Evolutionary conservation across 192 early-diverging fungal species (phyloP), one percentile per base, ranked within the genome.

Genomic region (Phlyctochytrium bullatum): DNA sequence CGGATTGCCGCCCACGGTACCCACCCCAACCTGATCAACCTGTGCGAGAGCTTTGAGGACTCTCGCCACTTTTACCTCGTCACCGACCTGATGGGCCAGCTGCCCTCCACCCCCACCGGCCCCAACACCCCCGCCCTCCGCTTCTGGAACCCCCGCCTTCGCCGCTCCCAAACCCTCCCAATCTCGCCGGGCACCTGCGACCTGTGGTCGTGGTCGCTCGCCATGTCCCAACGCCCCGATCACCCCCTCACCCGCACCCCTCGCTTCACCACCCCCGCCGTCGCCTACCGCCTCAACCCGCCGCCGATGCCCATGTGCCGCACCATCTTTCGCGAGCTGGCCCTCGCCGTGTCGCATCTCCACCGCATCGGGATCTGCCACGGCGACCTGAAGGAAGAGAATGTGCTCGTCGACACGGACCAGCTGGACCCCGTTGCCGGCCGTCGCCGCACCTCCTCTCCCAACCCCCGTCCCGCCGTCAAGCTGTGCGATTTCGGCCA

Each of bases 341-440:
- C 75, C 2, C 47, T 52, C 2, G 79, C 79, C 17, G 56, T 86
- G 12, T 27, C 16, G 10, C 61, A 84, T 59, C 62, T 86, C 17
- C 78, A 86, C 69, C 10, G 63, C 30, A 52, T 72, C 3, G 76
- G 78, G 29, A 60, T 83, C 34, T 57, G 40, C 40, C 88, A 91
- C 54, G 72, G 89, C 32, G 90, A 95, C 68, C 78, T 94, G 67
- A 91, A 91, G 70, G 87, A 91, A 50, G 91, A 92, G 66, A 92
- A 92, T 67, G 80, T 90, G 29, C 85, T 92, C 64, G 65, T 90
- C 54, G 84, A 88, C 68, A 73, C 85, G 47, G 34, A 70, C 20
- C 74, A 78, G 54, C 72, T 14, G 12, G 40, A n/a, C 40, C 12
- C 40, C n/a, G 40, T 14, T n/a, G 40, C 40, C 12, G n/a, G n/a